phyloP scores from a whole-genome alignment of 2,329 filamentous ascomycete genomes.

The Amauroascus verrucosus region DNA sequence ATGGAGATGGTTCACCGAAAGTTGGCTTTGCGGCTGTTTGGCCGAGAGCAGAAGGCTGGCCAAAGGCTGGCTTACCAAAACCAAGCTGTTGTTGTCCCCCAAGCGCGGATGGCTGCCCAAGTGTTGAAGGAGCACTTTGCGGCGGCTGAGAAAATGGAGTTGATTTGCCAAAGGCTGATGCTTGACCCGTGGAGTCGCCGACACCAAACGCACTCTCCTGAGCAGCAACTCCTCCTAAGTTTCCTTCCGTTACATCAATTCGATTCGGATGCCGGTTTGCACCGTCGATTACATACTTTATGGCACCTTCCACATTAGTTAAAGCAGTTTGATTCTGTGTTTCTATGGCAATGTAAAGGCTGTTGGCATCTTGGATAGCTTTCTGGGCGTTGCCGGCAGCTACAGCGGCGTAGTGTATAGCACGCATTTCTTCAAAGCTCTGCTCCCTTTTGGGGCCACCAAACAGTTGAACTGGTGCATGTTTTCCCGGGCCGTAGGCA shows the following conservation, averaged over 20 bases:
- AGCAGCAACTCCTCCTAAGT: conserved; percentile 7
- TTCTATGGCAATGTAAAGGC: conserved; percentile 53
- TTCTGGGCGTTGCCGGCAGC: conserved; percentile 50
- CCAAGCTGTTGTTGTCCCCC: conserved; percentile 19
- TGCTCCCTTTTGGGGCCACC: conserved; percentile 69
- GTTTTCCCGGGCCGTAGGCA: conserved; percentile 66
- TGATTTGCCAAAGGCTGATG: conserved; percentile 26
- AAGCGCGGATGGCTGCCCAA: conserved; percentile 33
- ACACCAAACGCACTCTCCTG: conserved; percentile 1
- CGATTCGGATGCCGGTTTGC: conserved; percentile 67
- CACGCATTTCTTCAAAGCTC: conserved; percentile 76
- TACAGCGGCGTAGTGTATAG: conserved; percentile 57
- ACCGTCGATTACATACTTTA: conserved; percentile 56
- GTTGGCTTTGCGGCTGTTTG: conserved; percentile 16
- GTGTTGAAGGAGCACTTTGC: conserved; percentile 22
- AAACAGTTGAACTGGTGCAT: conserved; percentile 73
- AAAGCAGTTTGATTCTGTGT: conserved; percentile 63
- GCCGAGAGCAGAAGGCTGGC: conserved; percentile 31
- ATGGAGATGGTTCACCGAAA: conserved; percentile 3
- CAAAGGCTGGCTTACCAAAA: conserved; percentile 23
- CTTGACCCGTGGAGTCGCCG: conserved; percentile 1
- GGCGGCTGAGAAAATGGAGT: conserved; percentile 9
- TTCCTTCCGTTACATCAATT: conserved; percentile 42
- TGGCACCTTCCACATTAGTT: conserved; percentile 59
- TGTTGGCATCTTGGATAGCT: conserved; percentile 43